These are phyloP conservation scores for Actinomortierella ambigua DNA, from an alignment of 371 early-diverging fungal species.

Conservation along the genomic window DNA sequence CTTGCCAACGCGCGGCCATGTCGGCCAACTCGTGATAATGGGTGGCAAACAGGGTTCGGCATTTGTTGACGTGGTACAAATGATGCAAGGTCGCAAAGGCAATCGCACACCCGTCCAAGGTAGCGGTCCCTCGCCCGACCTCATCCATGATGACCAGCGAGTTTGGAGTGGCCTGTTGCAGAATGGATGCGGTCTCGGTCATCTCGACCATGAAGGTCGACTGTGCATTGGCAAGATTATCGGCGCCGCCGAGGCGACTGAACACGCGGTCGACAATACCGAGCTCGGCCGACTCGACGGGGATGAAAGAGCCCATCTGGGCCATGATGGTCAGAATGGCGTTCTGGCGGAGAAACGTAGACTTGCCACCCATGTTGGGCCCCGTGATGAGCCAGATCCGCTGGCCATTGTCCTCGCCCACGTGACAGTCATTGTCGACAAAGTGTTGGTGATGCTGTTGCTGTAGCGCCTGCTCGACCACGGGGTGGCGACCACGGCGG, in stretches of 20 bases:
- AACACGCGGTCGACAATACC: constrained; percentile 95
- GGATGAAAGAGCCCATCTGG: constrained; percentile 94
- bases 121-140: constrained; percentile 98
- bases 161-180: constrained; percentile 75
- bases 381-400: constrained; percentile 82
- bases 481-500: constrained; percentile 80
- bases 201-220: constrained; percentile 99
- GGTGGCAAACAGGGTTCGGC: constrained; percentile 86
- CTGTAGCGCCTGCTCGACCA: constrained; percentile 79
- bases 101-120: constrained; percentile 90
- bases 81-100: constrained; percentile 89
- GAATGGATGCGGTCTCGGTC: constrained; percentile 92
- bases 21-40: constrained; percentile 91
- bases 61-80: constrained; percentile 59
- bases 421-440: constrained; percentile 73
- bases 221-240: constrained; percentile 74
- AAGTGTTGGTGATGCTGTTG: constrained; percentile 61
- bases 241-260: constrained; percentile 84
- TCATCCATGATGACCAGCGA: constrained; percentile 96
- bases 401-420: constrained; percentile 53
- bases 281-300: constrained; percentile 80
- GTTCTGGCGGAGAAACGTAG: constrained; percentile 82
- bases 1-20: constrained; percentile 28
- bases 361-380: constrained; percentile 97
- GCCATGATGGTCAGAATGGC: constrained; percentile 84